These are phyloP conservation scores for Acidomyces sp. DNA, from an alignment of 495 filamentous ascomycete species.

Conservation along the genomic window DNA sequence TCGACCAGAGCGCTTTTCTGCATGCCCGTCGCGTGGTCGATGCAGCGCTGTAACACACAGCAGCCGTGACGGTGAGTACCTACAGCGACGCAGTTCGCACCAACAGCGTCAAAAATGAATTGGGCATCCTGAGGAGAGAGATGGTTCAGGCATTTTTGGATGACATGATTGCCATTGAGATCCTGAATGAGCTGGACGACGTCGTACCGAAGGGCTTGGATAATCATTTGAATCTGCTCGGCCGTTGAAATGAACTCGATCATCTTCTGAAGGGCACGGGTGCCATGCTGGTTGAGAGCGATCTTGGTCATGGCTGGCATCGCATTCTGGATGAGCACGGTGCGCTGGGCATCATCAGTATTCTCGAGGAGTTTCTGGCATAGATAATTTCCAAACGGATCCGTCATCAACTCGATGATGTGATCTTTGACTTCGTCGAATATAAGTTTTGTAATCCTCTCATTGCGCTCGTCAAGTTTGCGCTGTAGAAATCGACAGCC, in stretches of 20 bases:
- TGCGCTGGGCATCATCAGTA: slow-evolving; percentile 86
- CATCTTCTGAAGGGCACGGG: slow-evolving; percentile 95
- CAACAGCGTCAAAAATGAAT: slow-evolving; percentile 95
- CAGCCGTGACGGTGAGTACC: slow-evolving; percentile 97
- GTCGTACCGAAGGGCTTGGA: slow-evolving; percentile 56
- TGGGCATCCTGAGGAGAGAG: slow-evolving; percentile 66
- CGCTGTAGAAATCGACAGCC: slow-evolving; percentile 92
- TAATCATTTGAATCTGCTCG: slow-evolving; percentile 69
- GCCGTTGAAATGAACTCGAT: slow-evolving; percentile 84
- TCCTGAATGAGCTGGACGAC: slow-evolving; percentile 94
- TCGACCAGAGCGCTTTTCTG: slow-evolving; percentile 79
- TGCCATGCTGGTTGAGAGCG: slow-evolving; percentile 92
- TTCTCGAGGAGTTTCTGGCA: slow-evolving; percentile 94
- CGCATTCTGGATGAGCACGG: slow-evolving; percentile 78
- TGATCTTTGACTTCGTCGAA: slow-evolving; percentile 83
- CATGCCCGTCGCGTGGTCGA: slow-evolving; percentile 82
- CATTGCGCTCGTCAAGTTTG: slow-evolving; percentile 81
- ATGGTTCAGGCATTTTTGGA: slow-evolving; percentile 97
- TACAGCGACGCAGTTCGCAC: slow-evolving; percentile 69
- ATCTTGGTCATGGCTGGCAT: slow-evolving; percentile 74
- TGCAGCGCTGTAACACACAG: slow-evolving; percentile 94
- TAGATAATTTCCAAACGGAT: slow-evolving; percentile 96
- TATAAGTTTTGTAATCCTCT: slow-evolving; percentile 77
- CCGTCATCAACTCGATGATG: slow-evolving; percentile 93
- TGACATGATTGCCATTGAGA: slow-evolving; percentile 94